A percentile compares a stretch with the other conserved stretches of the same genome.
These are phyloP conservation scores for Brettanomyces naardenensis DNA, from an alignment of 805 yeast genomes.

Conservation along the genomic window DNA sequence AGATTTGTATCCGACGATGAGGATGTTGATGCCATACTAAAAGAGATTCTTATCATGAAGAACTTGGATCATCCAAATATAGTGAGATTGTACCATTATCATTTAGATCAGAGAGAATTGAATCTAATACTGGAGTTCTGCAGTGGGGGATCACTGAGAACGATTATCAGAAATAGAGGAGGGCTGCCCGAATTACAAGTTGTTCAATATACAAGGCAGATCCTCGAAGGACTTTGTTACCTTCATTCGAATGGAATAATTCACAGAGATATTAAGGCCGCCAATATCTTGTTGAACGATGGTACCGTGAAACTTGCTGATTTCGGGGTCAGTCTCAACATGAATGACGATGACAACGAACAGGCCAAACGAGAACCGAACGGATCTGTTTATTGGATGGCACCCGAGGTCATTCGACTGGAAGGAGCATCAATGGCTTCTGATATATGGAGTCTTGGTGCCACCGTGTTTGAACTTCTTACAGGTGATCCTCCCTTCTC, in stretches of 20 bases:
- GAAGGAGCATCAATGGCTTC: conserved; percentile 84
- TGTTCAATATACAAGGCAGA: conserved; percentile 42
- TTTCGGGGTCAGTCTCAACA: conserved; percentile 66
- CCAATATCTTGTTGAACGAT: conserved; percentile 52
- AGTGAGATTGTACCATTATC: conserved; percentile 62
- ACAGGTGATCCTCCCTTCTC: conserved; percentile 87
- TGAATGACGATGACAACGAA: conserved; percentile 23
- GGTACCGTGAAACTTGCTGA: conserved; percentile 60
- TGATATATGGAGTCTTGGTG: conserved; percentile 91
- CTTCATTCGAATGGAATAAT: conserved; percentile 68
- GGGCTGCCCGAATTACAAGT: conserved; percentile 50
- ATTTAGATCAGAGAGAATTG: conserved; percentile 42
- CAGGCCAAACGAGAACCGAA: conserved; percentile 34
- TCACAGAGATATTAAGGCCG: conserved; percentile 73
- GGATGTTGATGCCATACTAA: conserved; percentile 30
- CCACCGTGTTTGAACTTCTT: conserved; percentile 82
- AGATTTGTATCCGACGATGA: conserved; percentile 6
- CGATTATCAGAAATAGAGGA: conserved; percentile 35
- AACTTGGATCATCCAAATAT: conserved; percentile 59
- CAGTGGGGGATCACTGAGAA: conserved; percentile 58
- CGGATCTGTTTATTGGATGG: conserved; percentile 99
- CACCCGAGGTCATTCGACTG: conserved; percentile 85
- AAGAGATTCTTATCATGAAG: conserved; percentile 59
- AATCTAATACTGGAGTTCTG: conserved; percentile 59
- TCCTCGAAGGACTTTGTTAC: conserved; percentile 52